A percentile compares a stretch with the other conserved stretches of the same genome.
These are phyloP conservation scores for Fusarium multiceps DNA, from an alignment of 2,329 filamentous ascomycete genomes.

Conservation along the genomic window DNA sequence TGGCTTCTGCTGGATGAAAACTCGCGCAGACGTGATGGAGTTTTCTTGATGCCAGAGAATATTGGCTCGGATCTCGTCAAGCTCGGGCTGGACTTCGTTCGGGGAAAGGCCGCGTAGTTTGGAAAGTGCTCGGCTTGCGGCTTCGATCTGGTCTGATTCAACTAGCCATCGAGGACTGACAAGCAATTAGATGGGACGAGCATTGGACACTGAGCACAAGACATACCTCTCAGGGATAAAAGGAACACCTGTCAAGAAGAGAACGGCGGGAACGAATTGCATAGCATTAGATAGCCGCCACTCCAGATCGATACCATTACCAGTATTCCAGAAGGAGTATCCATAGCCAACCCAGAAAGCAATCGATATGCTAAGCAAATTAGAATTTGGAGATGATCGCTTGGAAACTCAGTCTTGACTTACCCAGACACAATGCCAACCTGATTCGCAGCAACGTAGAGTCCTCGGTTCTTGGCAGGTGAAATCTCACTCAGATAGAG, in stretches of 20 bases:
- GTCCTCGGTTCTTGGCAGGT: constrained; percentile 13
- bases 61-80: constrained; percentile 24
- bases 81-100: constrained; percentile 3
- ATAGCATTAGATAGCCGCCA: constrained; percentile 19
- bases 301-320: constrained; percentile 14
- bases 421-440: constrained; percentile 23
- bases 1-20: constrained; percentile 19
- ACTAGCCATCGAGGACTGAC: constrained; percentile 19
- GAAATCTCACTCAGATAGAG: constrained; percentile 23
- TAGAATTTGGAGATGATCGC: neutral
- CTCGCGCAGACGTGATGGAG: constrained; percentile 16
- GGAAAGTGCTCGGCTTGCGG: constrained; percentile 3
- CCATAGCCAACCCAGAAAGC: constrained; percentile 26
- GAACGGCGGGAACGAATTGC: constrained; percentile 16
- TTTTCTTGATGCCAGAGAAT: constrained; percentile 25
- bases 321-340: constrained; percentile 20
- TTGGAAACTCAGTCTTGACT: neutral
- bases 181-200: neutral
- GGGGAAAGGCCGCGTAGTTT: neutral
- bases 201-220: rapidly evolving
- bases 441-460: constrained; percentile 21
- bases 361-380: constrained; percentile 5
- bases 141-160: constrained; percentile 17
- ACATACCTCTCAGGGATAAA: constrained; percentile 23
- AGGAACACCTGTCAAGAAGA: constrained; percentile 6